A percentile compares a stretch with the other conserved stretches of the same genome.
These are phyloP conservation scores for Crithidia acanthocephali DNA, from an alignment of 208 protist genomes.

Conservation along the genomic window DNA sequence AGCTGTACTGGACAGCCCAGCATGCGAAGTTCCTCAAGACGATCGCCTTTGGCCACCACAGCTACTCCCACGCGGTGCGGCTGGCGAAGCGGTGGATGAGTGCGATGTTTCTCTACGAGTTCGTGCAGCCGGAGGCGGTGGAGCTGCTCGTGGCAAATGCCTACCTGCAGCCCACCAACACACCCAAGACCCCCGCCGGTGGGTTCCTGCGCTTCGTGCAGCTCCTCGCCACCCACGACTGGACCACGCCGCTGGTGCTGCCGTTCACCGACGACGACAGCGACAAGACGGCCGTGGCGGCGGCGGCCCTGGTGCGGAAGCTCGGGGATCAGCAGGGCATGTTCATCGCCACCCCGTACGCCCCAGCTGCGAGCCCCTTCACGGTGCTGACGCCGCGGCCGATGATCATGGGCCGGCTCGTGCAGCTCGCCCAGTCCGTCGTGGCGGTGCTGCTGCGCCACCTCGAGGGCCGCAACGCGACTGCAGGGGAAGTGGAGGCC, in stretches of 20 bases:
- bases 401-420: constrained; percentile 85
- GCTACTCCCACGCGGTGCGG: constrained; percentile 72
- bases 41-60: constrained; percentile 77
- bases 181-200: constrained; percentile 63
- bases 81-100: constrained; percentile 83
- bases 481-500: constrained; percentile 45
- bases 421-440: constrained; percentile 70
- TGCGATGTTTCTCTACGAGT: constrained; percentile 82
- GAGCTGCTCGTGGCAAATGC: constrained; percentile 86
- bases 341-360: constrained; percentile 87
- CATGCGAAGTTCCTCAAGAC: constrained; percentile 84
- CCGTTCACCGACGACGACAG: constrained; percentile 65
- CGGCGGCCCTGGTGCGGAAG: constrained; percentile 54
- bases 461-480: constrained; percentile 34
- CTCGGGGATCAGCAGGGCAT: constrained; percentile 73
- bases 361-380: constrained; percentile 76
- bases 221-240: constrained; percentile 80
- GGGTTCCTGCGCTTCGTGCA: constrained; percentile 86
- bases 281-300: constrained; percentile 42
- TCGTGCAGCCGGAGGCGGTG: constrained; percentile 78
- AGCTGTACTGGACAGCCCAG: constrained; percentile 87
- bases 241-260: constrained; percentile 73
- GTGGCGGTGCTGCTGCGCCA: constrained; percentile 52
- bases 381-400: constrained; percentile 77
- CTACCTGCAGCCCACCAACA: constrained; percentile 52